Evolutionary conservation across 805 yeast genomes (phyloP), one percentile per base, ranked within the genome.

Genomic region (Scheffersomyces stipitis): DNA sequence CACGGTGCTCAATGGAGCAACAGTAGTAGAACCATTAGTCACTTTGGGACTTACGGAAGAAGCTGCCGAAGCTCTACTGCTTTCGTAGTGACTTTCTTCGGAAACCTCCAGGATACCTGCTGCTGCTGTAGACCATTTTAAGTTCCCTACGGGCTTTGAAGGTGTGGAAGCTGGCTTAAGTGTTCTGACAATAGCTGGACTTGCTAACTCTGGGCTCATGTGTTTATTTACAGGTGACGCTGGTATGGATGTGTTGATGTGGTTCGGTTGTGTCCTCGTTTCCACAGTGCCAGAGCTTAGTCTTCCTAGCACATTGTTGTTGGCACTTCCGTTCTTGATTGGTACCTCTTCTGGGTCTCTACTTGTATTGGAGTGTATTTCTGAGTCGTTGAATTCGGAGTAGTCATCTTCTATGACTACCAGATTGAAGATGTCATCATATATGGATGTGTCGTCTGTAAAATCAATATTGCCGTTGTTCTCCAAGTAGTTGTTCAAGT

Each of bases 61-160:
- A 12, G 33, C 20, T 17, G 38, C 29, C 2, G 26, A 28, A 5
- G 41, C 14, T 17, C 13, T 30, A 13, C 26, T 36, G 20, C 16
- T 33, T 22, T 33, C 30, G 14, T 28, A 17, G 14, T 15, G 24
- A 7, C 10, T 10, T 20, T 10, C 10, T 10, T 20, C 24, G 10
- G 7, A 10, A 20, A 20, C 7, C 10, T 20, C 24, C 9, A 45
- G 34, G 28, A 73, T 64, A 12, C 60, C 52, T 4, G 75, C 75
- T 4, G 79, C 81, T 4, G 80, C 80, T 1, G 78, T 63, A 0
- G 82, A 67, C 68, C 81, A 78, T 50, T 78, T 78, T 36, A 78
- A 56, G 32, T 73, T 77, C 10, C 78, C 78, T 6, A 73, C 66
- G 6, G 80, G 78, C 46, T 72, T 72, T 1, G 71, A 57, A 9